Base-by-base conservation (phyloP, 306 rosid species). In the Cucumis cinereus region DNA sequence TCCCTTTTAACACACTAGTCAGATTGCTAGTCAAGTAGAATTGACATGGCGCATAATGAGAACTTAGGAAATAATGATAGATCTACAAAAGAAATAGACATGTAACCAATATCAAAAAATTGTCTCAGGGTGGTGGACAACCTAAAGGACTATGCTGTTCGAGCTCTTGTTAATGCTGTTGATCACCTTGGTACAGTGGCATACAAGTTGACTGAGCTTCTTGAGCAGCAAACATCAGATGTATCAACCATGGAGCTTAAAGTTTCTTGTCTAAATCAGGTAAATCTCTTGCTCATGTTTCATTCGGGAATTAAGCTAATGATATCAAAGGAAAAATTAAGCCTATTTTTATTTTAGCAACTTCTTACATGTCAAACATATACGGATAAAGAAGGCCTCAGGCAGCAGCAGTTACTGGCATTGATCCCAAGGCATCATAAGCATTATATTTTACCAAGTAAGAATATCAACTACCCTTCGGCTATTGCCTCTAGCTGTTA, bases 121-220 rank as follows among this genome's bases (percentile, higher is more conserved):
- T 83, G 69, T 35, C 62, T 59, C 78, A 94, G 97, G 90, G 93
- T 91, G 19, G 85, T 91, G 83, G 97, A 94, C 23, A 90, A 94
- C 85, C 82, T 94, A 77, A 94, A 92, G 84, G 97, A 92, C 85
- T 94, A 94, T 86, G 96, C 95, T 71, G 90, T 88, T 23, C 90
- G 93, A 35, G 97, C 98, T 77, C 91, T 91, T 68, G 93, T 94
- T 33, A 94, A 94, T 80, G 95, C 95, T 19, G 97, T 93, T 58
- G 98, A 91, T 89, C 97, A 93, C 87, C 96, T 93, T 73, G 98
- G 98, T 81, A 93, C 98, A 7, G 98, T 93, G n/a, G 94, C 97
- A 57, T 91, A 82, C 92, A 93, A 93, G 86, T 86, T 93, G 78
- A 85, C 86, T 0, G 91, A 90, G 82, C 91, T 91, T 79, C 82